Evolutionary conservation across 148 eudicot species (phyloP), one percentile per base, ranked within the genome.

Genomic region (Rhododendron simsii): DNA sequence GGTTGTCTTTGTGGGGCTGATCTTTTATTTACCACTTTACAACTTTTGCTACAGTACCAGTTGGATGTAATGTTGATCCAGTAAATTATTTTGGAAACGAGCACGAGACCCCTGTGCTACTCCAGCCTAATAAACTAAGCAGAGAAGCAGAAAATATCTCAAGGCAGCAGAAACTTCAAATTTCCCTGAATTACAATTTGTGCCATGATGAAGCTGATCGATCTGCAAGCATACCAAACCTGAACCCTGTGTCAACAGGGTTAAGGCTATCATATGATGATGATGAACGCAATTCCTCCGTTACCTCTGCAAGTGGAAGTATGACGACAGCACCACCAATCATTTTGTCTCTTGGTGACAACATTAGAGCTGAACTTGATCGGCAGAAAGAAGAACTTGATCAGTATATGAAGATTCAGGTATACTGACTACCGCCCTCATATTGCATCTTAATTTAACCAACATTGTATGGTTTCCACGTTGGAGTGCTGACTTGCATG

Each of bases 231-330:
- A 92, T 94, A 57, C 93, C 90, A 48, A 92, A 89, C 86, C 96
- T 90, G 80, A 93, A 94, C 86, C 95, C 89, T 15, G 98, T 97
- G 14, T 97, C 98, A 55, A 95, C 98, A 83, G 99, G 99, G 55
- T 91, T 96, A 77, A 91, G 94, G 87, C 90, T 96, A 79, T 97
- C 98, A 8, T 97, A 95, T 78, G 99, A 97, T 83, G 98, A 96
- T 28, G 98, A 96, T 84, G 99, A 94, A 86, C 98, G 89, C 85
- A 95, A 97, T 88, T 97, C 98, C 26, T 95, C 99, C 50, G 92
- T 95, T 48, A 94, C 98, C 14, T 97, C 98, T 86, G 94, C 94
- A 28, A 92, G 98, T 87, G 98, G 96, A 89, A 93, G 98, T 83
- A 91, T 95, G 92, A 88, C 92, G 2, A 94, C 87, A 71, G 81